A percentile compares a stretch with the other conserved stretches of the same genome.
Conservation (phyloP, 768 basidiomycete genomes). For the Cystofilobasidium capitatum region DNA sequence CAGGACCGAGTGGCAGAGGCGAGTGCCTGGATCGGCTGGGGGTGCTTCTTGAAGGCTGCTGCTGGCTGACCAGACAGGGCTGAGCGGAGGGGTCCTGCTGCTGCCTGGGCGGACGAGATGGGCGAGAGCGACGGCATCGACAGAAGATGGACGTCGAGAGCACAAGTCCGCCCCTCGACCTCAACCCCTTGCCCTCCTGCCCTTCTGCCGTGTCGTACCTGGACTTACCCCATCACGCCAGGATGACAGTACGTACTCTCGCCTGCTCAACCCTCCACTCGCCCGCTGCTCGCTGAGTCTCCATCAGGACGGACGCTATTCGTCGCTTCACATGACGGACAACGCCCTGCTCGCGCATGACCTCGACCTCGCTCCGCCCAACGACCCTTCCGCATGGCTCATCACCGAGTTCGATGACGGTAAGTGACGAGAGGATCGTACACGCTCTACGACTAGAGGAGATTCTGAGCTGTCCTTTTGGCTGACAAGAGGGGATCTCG, state of each 20-base stretch:
- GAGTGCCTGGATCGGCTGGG: constrained; percentile 13
- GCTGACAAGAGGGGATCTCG: background rate
- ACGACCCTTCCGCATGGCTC: constrained; percentile 10
- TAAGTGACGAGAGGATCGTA: background rate
- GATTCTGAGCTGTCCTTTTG: background rate
- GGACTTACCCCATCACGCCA: too few relatives aligned
- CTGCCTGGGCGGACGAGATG: background rate
- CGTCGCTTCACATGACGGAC: constrained; percentile 25
- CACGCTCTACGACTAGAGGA: background rate
- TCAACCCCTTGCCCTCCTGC: too few relatives aligned
- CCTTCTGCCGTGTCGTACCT: too few relatives aligned
- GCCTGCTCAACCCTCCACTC: background rate
- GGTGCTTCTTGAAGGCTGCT: constrained; percentile 2
- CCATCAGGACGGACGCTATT: constrained; percentile 23
- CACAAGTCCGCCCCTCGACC: too few relatives aligned
- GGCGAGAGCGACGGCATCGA: constrained; percentile 1
- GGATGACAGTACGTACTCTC: background rate
- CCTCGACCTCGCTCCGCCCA: constrained; percentile 7
- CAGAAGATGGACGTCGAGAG: too few relatives aligned
- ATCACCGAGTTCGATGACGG: constrained; percentile 24
- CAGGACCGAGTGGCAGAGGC: constrained; percentile 7
- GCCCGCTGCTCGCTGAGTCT: background rate
- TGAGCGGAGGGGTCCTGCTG: background rate
- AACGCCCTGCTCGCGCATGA: constrained; percentile 18
- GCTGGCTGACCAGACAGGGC: background rate